Conservation (phyloP, 2,329 filamentous ascomycete genomes). For the Diplodia scrobiculata region DNA sequence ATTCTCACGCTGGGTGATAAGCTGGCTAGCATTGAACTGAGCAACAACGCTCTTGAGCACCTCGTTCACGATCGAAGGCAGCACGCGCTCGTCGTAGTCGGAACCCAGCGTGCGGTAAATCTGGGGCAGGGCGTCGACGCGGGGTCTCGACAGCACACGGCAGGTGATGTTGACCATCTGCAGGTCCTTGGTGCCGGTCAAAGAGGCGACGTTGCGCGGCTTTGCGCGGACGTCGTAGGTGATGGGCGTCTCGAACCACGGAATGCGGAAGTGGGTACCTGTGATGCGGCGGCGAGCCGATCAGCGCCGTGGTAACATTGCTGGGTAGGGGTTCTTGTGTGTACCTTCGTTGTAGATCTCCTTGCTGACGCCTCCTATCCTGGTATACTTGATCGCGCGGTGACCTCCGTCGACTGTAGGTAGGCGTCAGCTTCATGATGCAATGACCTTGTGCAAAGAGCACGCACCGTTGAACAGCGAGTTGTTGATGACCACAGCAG, state of each 20-base stretch:
- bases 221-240: slow-evolving; percentile 98
- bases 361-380: slow-evolving; percentile 87
- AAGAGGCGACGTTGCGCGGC: slow-evolving; percentile 91
- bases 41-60: slow-evolving; percentile 98
- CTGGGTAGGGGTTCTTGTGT: neutral
- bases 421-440: slow-evolving; percentile 2
- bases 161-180: slow-evolving; percentile 99
- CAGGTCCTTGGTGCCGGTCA: slow-evolving; percentile 97
- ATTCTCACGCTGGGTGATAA: slow-evolving; percentile 98
- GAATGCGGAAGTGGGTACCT: slow-evolving; percentile 92
- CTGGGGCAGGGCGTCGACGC: slow-evolving; percentile 84
- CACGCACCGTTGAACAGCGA: slow-evolving; percentile 67
- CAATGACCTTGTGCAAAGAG: slow-evolving; percentile 31
- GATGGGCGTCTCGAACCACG: slow-evolving; percentile 96
- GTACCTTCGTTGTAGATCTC: slow-evolving; percentile 94
- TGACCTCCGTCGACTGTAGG: slow-evolving; percentile 88
- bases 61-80: slow-evolving; percentile 98
- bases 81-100: slow-evolving; percentile 96
- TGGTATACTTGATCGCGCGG: slow-evolving; percentile 96
- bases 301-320: neutral
- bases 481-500: slow-evolving; percentile 61
- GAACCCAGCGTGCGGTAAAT: slow-evolving; percentile 95
- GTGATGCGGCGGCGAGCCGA: slow-evolving; percentile 1
- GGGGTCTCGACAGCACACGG: slow-evolving; percentile 91
- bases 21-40: slow-evolving; percentile 96